phyloP scores from a whole-genome alignment of 305 asterid species.

The Striga hermonthica region DNA sequence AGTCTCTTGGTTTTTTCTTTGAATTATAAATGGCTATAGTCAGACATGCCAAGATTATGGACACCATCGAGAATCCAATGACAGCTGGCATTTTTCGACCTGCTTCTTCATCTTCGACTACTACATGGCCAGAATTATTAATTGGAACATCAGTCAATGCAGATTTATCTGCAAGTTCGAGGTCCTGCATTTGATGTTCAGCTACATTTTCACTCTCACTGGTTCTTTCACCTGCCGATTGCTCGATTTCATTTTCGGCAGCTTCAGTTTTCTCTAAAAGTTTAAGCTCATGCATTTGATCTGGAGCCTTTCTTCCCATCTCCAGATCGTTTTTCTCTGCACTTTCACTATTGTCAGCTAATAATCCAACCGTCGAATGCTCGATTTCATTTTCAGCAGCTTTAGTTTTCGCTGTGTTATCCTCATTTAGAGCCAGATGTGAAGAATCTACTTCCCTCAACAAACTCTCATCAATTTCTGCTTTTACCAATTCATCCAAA shows the following conservation, averaged over 20 bases:
- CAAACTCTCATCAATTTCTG: background rate
- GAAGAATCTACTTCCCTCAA: constrained; percentile 11
- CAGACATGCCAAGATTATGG: constrained; percentile 35
- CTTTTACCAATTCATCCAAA: background rate
- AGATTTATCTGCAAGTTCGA: too few species aligned
- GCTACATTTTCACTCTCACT: constrained; percentile 4
- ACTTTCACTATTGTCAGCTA: background rate
- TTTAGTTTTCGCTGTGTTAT: constrained; percentile 4
- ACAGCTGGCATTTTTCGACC: constrained; percentile 27
- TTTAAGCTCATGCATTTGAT: background rate
- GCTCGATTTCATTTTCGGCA: constrained; percentile 18
- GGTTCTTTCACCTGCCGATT: constrained; percentile 11
- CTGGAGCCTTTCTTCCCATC: background rate
- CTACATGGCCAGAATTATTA: background rate
- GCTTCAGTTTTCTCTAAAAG: too few species aligned
- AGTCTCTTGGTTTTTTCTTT: constrained; percentile 28
- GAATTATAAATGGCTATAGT: constrained; percentile 29
- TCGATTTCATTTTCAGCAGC: constrained; percentile 24
- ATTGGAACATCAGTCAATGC: too few species aligned
- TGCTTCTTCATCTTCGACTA: constrained; percentile 25
- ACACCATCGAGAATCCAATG: constrained; percentile 30
- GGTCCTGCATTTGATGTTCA: too few species aligned
- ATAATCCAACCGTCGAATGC: background rate
- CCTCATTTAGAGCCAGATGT: constrained; percentile 21
- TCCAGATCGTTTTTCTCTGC: background rate